phyloP scores from a whole-genome alignment of 192 early-diverging fungal species.

The Backusella tarrabulga region DNA sequence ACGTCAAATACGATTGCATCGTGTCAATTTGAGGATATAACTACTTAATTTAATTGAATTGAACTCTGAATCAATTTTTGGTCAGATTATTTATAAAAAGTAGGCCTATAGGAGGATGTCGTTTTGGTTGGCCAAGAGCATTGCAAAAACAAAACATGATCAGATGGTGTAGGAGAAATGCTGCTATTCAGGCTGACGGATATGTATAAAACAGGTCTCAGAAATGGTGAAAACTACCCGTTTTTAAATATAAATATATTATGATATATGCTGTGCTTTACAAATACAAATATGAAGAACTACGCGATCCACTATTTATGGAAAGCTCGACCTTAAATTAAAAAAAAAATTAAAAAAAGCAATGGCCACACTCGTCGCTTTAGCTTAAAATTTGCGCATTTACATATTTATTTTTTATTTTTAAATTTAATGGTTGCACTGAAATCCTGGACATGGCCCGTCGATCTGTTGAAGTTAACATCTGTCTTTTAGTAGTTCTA shows the following conservation, averaged over 20 bases:
- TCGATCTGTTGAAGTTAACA: background rate
- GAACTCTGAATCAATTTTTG: background rate
- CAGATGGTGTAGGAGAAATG: background rate
- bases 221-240: background rate
- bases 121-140: background rate
- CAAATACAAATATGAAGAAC: background rate
- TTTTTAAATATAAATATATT: background rate
- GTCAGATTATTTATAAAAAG: background rate
- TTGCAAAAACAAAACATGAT: background rate
- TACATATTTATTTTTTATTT: background rate
- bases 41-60: background rate
- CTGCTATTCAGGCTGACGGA: too few relatives aligned
- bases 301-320: background rate
- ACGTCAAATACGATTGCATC: too few relatives aligned
- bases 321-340: background rate
- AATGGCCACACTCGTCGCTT: background rate
- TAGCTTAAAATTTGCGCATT: background rate
- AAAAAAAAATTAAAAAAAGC: background rate
- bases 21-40: background rate
- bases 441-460: background rate
- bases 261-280: background rate
- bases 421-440: background rate
- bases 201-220: background rate
- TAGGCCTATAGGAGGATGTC: background rate
- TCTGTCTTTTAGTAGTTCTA: background rate